phyloP scores from a whole-genome alignment of 805 yeast genomes.

The Wickerhamomyces alni region DNA sequence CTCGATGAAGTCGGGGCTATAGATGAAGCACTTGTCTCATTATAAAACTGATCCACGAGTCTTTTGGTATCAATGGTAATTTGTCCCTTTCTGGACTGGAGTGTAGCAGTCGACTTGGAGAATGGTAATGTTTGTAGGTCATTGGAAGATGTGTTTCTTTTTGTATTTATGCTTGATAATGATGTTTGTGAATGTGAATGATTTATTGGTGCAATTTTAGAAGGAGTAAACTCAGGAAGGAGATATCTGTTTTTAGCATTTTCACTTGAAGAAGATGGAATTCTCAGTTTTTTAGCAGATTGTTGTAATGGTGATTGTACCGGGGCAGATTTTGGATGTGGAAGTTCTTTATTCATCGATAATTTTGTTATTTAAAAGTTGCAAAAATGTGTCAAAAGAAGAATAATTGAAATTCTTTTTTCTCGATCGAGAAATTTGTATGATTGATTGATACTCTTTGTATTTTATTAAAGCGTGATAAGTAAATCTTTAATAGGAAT shows the following conservation, averaged over 20 bases:
- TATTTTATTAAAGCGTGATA: no score
- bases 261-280: constrained; percentile 4
- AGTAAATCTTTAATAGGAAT: no score
- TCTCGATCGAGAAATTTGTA: no score
- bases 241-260: neutral
- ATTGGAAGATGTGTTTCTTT: neutral
- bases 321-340: constrained; percentile 12
- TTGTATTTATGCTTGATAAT: neutral
- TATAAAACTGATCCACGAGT: constrained; percentile 18
- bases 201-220: no score
- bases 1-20: neutral
- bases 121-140: neutral
- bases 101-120: neutral
- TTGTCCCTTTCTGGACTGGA: neutral
- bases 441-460: no score
- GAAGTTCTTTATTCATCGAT: constrained; percentile 2
- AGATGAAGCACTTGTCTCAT: constrained; percentile 1
- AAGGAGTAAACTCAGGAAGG: constrained; percentile 4
- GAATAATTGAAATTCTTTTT: neutral
- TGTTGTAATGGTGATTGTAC: constrained; percentile 11
- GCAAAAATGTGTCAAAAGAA: neutral
- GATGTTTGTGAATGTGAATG: neutral
- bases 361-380: neutral
- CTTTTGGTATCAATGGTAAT: constrained; percentile 1
- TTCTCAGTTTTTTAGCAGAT: constrained; percentile 12